These are phyloP conservation scores for Ceratobasidium sp. DNA, from an alignment of 1,284 basidiomycete genomes.

Conservation along the genomic window DNA sequence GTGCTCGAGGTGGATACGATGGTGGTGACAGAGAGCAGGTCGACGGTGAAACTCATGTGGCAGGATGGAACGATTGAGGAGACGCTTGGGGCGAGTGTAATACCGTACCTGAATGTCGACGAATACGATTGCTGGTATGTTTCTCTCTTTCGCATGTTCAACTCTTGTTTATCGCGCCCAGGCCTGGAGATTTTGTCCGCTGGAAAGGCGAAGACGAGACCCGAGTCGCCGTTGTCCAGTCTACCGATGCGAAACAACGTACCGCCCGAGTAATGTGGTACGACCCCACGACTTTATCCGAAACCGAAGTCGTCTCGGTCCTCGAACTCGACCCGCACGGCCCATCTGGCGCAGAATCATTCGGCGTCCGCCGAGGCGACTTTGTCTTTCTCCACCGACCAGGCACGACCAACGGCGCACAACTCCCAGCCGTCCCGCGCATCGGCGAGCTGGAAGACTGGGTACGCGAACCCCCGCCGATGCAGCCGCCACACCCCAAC, in stretches of 20 bases:
- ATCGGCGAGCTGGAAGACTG: conserved; percentile 84
- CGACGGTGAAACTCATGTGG: conserved; percentile 83
- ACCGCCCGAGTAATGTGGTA: conserved; percentile 53
- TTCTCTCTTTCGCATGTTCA: background rate
- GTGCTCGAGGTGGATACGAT: conserved; percentile 67
- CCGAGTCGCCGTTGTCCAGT: conserved; percentile 81
- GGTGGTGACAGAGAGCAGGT: conserved; percentile 77
- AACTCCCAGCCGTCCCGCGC: conserved; percentile 73
- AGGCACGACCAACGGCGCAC: conserved; percentile 75
- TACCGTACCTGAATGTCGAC: conserved; percentile 86
- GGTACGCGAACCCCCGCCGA: conserved; percentile 70
- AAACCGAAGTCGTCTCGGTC: conserved; percentile 70
- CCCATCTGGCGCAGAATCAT: conserved; percentile 65
- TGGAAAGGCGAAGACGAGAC: conserved; percentile 81
- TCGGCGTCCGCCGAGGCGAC: conserved; percentile 85
- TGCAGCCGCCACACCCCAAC: conserved; percentile 51
- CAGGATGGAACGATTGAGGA: conserved; percentile 82
- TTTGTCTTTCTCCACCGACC: conserved; percentile 82
- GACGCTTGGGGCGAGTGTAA: conserved; percentile 71
- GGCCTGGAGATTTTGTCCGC: conserved; percentile 93
- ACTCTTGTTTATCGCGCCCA: conserved; percentile 53
- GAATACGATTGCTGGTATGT: conserved; percentile 87
- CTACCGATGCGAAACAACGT: conserved; percentile 52
- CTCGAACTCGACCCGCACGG: conserved; percentile 91
- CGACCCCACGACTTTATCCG: conserved; percentile 14